Evolutionary conservation across 768 basidiomycete species (phyloP), one percentile per base, ranked within the genome.

Genomic region (Pisolithus marmoratus): DNA sequence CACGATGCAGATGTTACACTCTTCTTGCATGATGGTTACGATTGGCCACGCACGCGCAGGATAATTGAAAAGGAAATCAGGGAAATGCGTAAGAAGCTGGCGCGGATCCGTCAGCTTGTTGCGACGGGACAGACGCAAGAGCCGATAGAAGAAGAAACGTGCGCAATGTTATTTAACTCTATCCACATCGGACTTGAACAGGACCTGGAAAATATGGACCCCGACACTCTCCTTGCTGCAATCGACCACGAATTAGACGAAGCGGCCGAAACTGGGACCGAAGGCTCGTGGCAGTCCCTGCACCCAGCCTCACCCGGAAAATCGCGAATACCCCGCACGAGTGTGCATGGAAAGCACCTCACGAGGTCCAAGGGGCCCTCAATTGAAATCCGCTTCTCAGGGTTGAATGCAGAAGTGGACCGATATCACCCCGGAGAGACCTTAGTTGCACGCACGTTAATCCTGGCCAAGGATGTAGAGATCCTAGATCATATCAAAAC

Each of bases 401-500:
- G 83, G 31, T 53, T 90, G 36, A 69, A 76, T 46, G 80, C 81
- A 2, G 85, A 88, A 56, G 67, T 89, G 29, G 87, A 90, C 63
- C 73, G 81, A 51, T 89, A 83, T 60, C 66, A 66, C 8, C 75
- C 81, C 5, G 72, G 75, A 11, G 77, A 78, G 41, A 67, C 78
- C 1, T 63, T 85, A 22, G 82, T 85, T 8, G 87, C 86, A 2
- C 75, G 86, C 48, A 78, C 82, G 2, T 75, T 88, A 44, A 78
- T 81, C 14, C 83, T 83, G 11, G 75, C 94, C 47, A 78, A 71
- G 52, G 82, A 90, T 54, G 60, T 92, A 19, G 92, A 96, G 68
- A 96, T 98, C 53, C 72, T 98, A 47, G 96, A 99, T 66, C 94
- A 96, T 63, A 93, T 99, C 75, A 94, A 90, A 74, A 94, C 94